Base-by-base conservation (phyloP, 1,284 basidiomycete species). In the Cryptococcus maquisensis region DNA sequence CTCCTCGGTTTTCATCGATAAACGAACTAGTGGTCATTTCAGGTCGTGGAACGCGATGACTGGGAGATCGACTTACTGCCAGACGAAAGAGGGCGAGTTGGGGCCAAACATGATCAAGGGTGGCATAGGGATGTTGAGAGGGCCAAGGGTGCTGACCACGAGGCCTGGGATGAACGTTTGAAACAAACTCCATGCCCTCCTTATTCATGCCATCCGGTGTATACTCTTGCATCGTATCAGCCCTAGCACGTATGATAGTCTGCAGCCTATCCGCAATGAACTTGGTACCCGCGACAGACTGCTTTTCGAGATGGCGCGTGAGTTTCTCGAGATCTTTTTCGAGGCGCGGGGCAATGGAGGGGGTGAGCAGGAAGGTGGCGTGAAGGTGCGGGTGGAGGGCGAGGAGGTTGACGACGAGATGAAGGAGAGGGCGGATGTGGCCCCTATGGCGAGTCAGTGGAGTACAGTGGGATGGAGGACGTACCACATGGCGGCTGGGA, bases 381-480 rank as follows among this genome's bases (percentile, higher is more conserved):
- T 53, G 57, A 7, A 66, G 54, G n/a, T 45, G 20, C 3, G 64
- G 62, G 28, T 66, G 62, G 15, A 61, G 36, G 36, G 37, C 10
- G 21, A 66, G 46, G 20, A 66, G 52, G 49, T 66, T 62, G 42
- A 66, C 38, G 5, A 37, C 50, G 18, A 61, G 47, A 38, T 66
- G 60, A 13, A 66, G 51, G 18, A 64, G 23, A 10, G 64, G 62
- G 47, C 64, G 57, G 38, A 62, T 43, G 39, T 65, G 64, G 13
- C 64, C 62, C 64, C 64, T 65, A 44, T 15, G n/a, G 36, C 8
- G 16, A 13, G 28, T 32, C 1, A 32, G 28, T 10, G 0, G 6
- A 10, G 28, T 32, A 32, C 28, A 8, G 3, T 32, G 28, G 10
- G 6, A 28, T 28, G 10, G 28, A 10, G 28, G 28, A 32, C 28